Evolutionary conservation across 1,284 basidiomycete genomes (phyloP).

Genomic region (Ceratobasidium sp.): DNA sequence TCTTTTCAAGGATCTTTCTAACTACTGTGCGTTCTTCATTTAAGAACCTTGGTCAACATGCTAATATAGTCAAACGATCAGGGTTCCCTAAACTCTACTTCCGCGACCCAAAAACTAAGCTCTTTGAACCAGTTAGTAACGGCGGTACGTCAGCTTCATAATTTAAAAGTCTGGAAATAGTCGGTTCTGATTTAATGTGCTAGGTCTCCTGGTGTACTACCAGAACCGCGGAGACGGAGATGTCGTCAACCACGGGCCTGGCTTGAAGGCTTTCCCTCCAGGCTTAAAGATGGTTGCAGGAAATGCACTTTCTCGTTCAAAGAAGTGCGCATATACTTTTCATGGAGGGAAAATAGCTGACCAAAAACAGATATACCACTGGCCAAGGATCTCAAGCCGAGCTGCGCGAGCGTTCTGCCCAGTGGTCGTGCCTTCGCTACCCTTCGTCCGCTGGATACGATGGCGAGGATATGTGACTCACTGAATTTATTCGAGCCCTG

Average conservation of each 20-base stretch:
- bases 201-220: conserved; percentile 62
- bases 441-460: conserved; percentile 48
- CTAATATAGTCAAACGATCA: not conserved
- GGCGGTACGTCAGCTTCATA: conserved; percentile 40
- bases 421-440: conserved; percentile 62
- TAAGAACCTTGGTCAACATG: not conserved
- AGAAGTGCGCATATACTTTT: conserved; percentile 53
- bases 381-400: conserved; percentile 51
- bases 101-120: conserved; percentile 57
- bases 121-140: conserved; percentile 54
- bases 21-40: conserved; percentile 52
- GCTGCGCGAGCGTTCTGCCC: conserved; percentile 60
- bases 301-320: conserved; percentile 57
- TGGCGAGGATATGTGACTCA: conserved; percentile 45
- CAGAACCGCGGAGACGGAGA: conserved; percentile 61
- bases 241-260: conserved; percentile 57
- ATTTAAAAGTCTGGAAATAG: no score
- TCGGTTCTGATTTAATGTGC: not conserved
- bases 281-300: conserved; percentile 65
- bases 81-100: conserved; percentile 51
- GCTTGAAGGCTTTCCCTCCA: conserved; percentile 63
- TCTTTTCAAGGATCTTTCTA: conserved; percentile 58
- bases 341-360: not conserved
- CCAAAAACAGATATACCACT: conserved; percentile 9
- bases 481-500: not conserved